Evolutionary conservation across 768 basidiomycete species (phyloP).

Genomic region (Lentinus brumalis): DNA sequence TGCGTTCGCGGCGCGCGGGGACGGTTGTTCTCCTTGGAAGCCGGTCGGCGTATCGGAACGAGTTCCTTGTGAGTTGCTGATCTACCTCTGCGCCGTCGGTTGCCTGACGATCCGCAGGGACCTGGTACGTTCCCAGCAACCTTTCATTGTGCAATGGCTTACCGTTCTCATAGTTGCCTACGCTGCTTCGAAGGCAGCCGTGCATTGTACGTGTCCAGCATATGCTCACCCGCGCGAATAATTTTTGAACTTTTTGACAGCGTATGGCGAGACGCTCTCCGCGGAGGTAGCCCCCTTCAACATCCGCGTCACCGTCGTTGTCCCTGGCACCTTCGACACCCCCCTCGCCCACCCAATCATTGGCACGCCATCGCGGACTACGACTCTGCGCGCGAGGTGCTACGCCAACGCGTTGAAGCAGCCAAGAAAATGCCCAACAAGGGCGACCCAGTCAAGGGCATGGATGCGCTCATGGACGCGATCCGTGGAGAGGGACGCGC

Average conservation of each 20-base stretch:
- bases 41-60: conserved; percentile 34
- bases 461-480: conserved; percentile 28
- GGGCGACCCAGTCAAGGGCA: conserved; percentile 31
- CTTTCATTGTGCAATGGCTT: background rate
- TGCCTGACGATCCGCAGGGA: background rate
- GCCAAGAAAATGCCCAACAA: conserved; percentile 13
- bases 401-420: conserved; percentile 1
- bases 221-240: too few species aligned
- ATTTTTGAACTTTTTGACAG: too few species aligned
- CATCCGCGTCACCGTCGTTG: conserved; percentile 30
- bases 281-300: conserved; percentile 29
- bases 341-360: conserved; percentile 5
- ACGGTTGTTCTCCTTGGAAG: conserved; percentile 38
- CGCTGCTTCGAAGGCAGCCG: conserved; percentile 29
- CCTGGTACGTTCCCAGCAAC: conserved; percentile 4
- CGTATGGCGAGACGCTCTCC: conserved; percentile 29
- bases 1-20: conserved; percentile 34
- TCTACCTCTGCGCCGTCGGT: background rate
- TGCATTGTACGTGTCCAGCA: conserved; percentile 26
- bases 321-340: conserved; percentile 31
- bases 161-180: conserved; percentile 22
- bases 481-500: conserved; percentile 32
- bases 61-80: conserved; percentile 33
- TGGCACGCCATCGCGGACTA: conserved; percentile 21
- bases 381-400: conserved; percentile 15